These are phyloP conservation scores for Colletotrichum higginsianum DNA, from an alignment of 2,329 filamentous ascomycete species.

Conservation along the genomic window DNA sequence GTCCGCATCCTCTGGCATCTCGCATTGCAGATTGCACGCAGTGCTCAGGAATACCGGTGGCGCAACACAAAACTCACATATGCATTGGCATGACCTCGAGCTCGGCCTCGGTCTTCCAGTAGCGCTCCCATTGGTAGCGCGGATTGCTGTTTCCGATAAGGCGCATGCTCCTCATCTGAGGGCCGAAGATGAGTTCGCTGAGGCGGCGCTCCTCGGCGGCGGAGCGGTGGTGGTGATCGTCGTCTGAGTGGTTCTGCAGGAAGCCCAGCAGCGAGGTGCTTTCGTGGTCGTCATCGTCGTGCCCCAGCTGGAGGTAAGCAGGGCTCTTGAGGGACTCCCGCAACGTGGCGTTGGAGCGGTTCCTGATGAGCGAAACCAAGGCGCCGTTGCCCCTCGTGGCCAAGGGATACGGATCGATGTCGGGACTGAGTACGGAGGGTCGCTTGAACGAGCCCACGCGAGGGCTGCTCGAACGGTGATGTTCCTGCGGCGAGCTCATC, in stretches of 20 bases:
- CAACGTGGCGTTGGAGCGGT: slow-evolving; percentile 60
- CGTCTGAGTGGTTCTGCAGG: slow-evolving; percentile 47
- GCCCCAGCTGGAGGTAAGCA: slow-evolving; percentile 43
- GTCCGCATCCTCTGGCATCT: slow-evolving; percentile 10
- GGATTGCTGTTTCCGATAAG: slow-evolving; percentile 92
- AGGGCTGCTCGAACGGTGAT: slow-evolving; percentile 34
- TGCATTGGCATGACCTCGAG: slow-evolving; percentile 79
- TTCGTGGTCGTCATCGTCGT: slow-evolving; percentile 46
- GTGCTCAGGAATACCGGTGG: neutral
- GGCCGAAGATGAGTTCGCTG: slow-evolving; percentile 72
- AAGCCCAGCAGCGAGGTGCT: slow-evolving; percentile 34
- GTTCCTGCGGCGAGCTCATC: slow-evolving; percentile 39
- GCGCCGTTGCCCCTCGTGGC: slow-evolving; percentile 54
- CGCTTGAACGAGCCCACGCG: slow-evolving; percentile 44
- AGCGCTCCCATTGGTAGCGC: slow-evolving; percentile 87
- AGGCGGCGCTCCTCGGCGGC: slow-evolving; percentile 71
- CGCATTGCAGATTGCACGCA: neutral
- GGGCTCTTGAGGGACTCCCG: slow-evolving; percentile 42
- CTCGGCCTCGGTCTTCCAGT: slow-evolving; percentile 86
- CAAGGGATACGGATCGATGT: slow-evolving; percentile 69
- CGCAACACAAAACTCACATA: slow-evolving; percentile 63
- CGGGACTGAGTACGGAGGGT: slow-evolving; percentile 50
- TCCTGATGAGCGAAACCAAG: slow-evolving; percentile 54
- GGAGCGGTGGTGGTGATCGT: slow-evolving; percentile 62
- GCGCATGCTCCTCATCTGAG: slow-evolving; percentile 85